Evolutionary conservation across 371 early-diverging fungal genomes (phyloP).

Genomic region (Mucor saturninus): DNA sequence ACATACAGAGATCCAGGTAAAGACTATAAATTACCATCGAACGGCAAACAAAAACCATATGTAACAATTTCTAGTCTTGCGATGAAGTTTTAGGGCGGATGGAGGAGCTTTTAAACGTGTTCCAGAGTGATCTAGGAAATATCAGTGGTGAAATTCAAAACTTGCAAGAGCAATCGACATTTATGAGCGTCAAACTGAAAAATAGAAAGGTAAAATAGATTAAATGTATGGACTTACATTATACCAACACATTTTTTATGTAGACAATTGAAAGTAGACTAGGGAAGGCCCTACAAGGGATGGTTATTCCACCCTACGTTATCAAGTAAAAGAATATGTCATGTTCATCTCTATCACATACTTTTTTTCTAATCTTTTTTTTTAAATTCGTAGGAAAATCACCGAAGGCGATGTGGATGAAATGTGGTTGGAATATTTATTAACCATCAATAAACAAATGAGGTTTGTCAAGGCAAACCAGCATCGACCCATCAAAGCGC

Average conservation of each 20-base stretch:
- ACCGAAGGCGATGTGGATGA: slow-evolving; percentile 91
- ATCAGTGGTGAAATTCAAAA: slow-evolving; percentile 87
- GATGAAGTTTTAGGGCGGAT: slow-evolving; percentile 85
- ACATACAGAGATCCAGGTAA: slow-evolving; percentile 70
- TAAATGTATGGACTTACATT: background rate
- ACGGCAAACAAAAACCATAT: background rate
- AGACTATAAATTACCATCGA: background rate
- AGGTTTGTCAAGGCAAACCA: slow-evolving; percentile 73
- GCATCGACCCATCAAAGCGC: slow-evolving; percentile 65
- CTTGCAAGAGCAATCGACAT: slow-evolving; percentile 81
- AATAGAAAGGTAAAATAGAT: slow-evolving; percentile 73
- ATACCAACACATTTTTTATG: background rate
- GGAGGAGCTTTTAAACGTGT: slow-evolving; percentile 82
- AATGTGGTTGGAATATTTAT: slow-evolving; percentile 77
- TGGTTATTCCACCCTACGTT: slow-evolving; percentile 80
- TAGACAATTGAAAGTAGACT: slow-evolving; percentile 73
- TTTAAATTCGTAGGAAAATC: slow-evolving; percentile 51
- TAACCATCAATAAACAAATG: slow-evolving; percentile 86
- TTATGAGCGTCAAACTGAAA: slow-evolving; percentile 78
- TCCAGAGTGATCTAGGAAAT: slow-evolving; percentile 85
- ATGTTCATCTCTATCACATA: background rate
- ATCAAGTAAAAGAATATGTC: slow-evolving; percentile 50
- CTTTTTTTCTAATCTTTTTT: background rate
- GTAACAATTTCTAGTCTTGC: slow-evolving; percentile 53
- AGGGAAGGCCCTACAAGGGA: slow-evolving; percentile 75